Percentiles rank a stretch among this genome's conserved stretches.
Conservation (phyloP, 345 rosid species). For the Citrus sp. region DNA sequence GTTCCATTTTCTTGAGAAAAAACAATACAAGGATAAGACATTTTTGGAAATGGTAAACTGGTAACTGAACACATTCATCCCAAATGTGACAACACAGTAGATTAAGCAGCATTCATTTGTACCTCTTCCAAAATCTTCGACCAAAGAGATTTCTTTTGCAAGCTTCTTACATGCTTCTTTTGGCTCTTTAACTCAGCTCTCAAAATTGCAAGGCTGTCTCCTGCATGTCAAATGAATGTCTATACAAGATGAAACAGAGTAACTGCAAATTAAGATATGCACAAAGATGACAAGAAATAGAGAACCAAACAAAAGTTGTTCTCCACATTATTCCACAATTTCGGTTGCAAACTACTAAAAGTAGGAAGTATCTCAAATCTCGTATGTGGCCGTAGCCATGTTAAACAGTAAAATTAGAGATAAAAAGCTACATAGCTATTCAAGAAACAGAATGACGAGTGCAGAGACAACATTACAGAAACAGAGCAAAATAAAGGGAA, state of each 20-base stretch:
- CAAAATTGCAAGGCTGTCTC: constrained; percentile 83
- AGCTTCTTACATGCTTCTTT: constrained; percentile 79
- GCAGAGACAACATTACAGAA: not conserved
- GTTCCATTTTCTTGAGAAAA: not conserved
- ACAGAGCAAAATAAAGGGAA: not conserved
- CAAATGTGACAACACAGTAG: not conserved
- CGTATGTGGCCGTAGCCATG: not conserved
- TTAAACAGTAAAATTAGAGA: constrained; percentile 9
- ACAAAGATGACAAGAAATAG: not conserved
- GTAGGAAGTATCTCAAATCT: not conserved
- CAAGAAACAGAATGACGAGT: not conserved
- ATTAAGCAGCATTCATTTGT: constrained; percentile 10
- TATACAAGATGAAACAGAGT: not conserved
- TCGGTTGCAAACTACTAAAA: not conserved
- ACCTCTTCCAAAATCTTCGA: constrained; percentile 97
- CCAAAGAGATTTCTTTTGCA: constrained; percentile 97
- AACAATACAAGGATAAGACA: not conserved
- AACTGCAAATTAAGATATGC: not conserved
- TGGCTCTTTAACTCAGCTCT: constrained; percentile 92
- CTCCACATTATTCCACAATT: constrained; percentile 3
- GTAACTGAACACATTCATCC: not conserved
- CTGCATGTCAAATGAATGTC: constrained; percentile 34
- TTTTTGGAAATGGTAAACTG: not conserved
- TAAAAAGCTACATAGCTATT: not conserved
- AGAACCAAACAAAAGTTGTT: not conserved